Evolutionary conservation across 768 basidiomycete species (phyloP).

Genomic region (Coprinellus aureogranulatus): DNA sequence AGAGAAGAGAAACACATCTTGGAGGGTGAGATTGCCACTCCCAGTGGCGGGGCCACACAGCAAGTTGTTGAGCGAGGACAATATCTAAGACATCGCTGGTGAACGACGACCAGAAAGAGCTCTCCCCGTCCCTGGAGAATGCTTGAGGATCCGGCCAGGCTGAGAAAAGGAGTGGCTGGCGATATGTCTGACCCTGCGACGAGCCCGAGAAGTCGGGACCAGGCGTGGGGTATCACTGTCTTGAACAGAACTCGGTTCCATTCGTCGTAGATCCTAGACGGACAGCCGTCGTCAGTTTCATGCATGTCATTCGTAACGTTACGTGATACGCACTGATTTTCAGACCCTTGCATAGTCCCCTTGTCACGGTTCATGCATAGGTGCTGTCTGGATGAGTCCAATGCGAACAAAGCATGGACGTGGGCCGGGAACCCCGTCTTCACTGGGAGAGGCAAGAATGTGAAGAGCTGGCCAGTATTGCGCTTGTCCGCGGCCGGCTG

Average conservation of each 20-base stretch:
- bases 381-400: constrained; percentile 44
- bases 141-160: constrained; percentile 39
- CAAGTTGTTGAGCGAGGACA: constrained; percentile 18
- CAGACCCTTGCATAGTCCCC: constrained; percentile 34
- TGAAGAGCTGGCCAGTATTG: constrained; percentile 42
- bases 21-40: background rate
- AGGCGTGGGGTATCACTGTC: constrained; percentile 41
- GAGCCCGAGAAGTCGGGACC: constrained; percentile 34
- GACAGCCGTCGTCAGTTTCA: background rate
- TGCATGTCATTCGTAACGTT: background rate
- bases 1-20: constrained; percentile 26
- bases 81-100: constrained; percentile 25
- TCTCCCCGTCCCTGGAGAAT: constrained; percentile 34
- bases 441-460: constrained; percentile 47
- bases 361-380: constrained; percentile 40
- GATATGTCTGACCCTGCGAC: constrained; percentile 20
- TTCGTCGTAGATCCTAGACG: constrained; percentile 38
- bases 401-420: constrained; percentile 45
- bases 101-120: constrained; percentile 35
- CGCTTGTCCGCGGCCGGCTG: background rate
- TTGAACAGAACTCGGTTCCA: constrained; percentile 51
- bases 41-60: constrained; percentile 38
- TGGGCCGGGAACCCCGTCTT: constrained; percentile 44
- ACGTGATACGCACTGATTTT: constrained; percentile 37
- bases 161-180: constrained; percentile 29